Conservation (phyloP, 306 rosid genomes). For the Potentilla sterilis region DNA sequence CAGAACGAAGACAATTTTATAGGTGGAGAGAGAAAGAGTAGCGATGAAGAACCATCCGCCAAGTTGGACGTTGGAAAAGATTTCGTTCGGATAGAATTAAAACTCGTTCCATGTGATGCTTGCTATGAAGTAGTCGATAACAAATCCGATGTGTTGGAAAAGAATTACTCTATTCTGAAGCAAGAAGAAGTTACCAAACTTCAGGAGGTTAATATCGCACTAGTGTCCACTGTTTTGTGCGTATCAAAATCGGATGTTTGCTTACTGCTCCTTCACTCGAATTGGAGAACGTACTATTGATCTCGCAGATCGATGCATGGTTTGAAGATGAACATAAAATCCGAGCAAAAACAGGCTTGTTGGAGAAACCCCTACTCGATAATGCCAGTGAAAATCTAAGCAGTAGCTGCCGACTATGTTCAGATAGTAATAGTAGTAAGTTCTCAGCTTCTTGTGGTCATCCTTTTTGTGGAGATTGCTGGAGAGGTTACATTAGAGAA, state of each 20-base stretch:
- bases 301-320: neutral
- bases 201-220: neutral
- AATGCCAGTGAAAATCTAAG: too few relatives aligned
- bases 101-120: too few relatives aligned
- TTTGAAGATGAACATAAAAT: neutral
- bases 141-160: neutral
- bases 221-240: neutral
- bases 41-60: neutral
- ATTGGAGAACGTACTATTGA: neutral
- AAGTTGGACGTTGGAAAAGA: too few relatives aligned
- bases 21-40: neutral
- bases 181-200: neutral
- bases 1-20: neutral
- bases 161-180: neutral
- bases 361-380: neutral
- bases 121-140: too few relatives aligned
- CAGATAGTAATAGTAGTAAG: neutral
- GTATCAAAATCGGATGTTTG: neutral
- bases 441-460: neutral
- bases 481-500: neutral
- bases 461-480: slow-evolving; percentile 4
- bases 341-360: neutral
- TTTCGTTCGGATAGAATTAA: too few relatives aligned
- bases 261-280: neutral
- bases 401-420: neutral